Evolutionary conservation across 805 yeast genomes (phyloP).

Genomic region (Grigorovia transvaalensis): DNA sequence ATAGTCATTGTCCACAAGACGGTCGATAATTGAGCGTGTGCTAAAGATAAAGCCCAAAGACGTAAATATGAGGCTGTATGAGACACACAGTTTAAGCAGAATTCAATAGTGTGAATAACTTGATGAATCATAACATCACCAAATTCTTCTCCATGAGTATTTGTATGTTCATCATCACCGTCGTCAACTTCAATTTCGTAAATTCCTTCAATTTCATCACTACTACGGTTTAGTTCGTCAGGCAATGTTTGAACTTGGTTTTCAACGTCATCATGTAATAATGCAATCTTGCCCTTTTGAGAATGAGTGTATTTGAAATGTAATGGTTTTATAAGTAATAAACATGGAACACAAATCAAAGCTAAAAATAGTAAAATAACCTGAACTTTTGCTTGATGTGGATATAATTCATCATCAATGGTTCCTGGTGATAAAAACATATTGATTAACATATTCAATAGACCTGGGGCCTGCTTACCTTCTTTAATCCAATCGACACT

Average conservation of each 20-base stretch:
- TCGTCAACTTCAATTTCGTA: slow-evolving; percentile 17
- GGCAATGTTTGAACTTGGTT: slow-evolving; percentile 3
- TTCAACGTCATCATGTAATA: slow-evolving; percentile 11
- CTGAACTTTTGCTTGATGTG: slow-evolving; percentile 56
- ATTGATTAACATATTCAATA: slow-evolving; percentile 62
- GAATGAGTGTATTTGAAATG: slow-evolving; percentile 31
- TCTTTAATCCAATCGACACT: slow-evolving; percentile 56
- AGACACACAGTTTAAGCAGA: slow-evolving; percentile 68
- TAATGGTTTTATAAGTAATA: slow-evolving; percentile 56
- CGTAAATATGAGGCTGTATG: slow-evolving; percentile 73
- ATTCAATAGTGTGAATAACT: slow-evolving; percentile 72
- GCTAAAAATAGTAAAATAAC: slow-evolving; percentile 48
- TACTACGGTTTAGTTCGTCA: slow-evolving; percentile 4
- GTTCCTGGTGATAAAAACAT: slow-evolving; percentile 70
- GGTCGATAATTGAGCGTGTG: slow-evolving; percentile 67
- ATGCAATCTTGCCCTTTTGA: slow-evolving; percentile 21
- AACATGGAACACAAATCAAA: slow-evolving; percentile 64
- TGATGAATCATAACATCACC: slow-evolving; percentile 71
- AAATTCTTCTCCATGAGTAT: slow-evolving; percentile 38
- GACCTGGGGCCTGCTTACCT: slow-evolving; percentile 58
- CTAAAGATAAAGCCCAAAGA: slow-evolving; percentile 70
- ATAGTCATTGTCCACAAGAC: slow-evolving; percentile 74
- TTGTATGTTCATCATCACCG: slow-evolving; percentile 35
- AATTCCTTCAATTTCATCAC: slow-evolving; percentile 32
- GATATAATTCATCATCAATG: slow-evolving; percentile 53